These are phyloP conservation scores for Kockovaella imperatae DNA, from an alignment of 768 basidiomycete genomes.

Conservation along the genomic window DNA sequence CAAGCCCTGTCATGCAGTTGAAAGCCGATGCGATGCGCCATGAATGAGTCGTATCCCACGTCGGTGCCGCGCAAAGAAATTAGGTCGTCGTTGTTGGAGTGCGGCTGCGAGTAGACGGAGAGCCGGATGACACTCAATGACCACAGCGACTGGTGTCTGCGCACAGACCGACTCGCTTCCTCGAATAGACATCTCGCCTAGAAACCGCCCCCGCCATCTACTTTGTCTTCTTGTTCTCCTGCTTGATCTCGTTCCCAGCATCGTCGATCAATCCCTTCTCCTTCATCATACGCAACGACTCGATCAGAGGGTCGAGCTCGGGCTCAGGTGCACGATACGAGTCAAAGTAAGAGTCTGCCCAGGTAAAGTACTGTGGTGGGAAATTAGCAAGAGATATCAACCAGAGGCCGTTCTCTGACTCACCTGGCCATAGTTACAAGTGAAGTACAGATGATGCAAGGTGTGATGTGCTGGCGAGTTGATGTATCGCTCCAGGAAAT, in stretches of 20 bases:
- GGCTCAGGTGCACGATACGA: conserved; percentile 85
- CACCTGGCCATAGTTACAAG: conserved; percentile 83
- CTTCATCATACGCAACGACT: conserved; percentile 49
- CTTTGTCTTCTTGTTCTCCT: conserved; percentile 28
- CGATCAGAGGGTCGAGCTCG: conserved; percentile 67
- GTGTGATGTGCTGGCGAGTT: conserved; percentile 99
- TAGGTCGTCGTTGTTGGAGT: no score
- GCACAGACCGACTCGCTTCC: no score
- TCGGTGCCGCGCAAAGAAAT: no score
- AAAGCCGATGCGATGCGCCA: no score
- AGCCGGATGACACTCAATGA: no score
- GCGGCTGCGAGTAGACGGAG: no score
- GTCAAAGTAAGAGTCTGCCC: conserved; percentile 72
- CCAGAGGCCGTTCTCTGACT: conserved; percentile 1
- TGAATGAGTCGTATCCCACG: no score
- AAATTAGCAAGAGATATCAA: not conserved
- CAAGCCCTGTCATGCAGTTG: no score
- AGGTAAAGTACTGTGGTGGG: conserved; percentile 82
- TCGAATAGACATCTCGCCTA: no score
- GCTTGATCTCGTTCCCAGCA: conserved; percentile 24
- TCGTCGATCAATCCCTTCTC: conserved; percentile 48
- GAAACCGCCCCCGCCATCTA: no score
- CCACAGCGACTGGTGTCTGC: no score
- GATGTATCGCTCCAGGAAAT: conserved; percentile 76
- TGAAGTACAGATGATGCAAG: conserved; percentile 92